A percentile compares a stretch with the other conserved stretches of the same genome.
These are phyloP conservation scores for Incumbomyces lentus DNA, from an alignment of 2,329 filamentous ascomycete genomes.

Conservation along the genomic window DNA sequence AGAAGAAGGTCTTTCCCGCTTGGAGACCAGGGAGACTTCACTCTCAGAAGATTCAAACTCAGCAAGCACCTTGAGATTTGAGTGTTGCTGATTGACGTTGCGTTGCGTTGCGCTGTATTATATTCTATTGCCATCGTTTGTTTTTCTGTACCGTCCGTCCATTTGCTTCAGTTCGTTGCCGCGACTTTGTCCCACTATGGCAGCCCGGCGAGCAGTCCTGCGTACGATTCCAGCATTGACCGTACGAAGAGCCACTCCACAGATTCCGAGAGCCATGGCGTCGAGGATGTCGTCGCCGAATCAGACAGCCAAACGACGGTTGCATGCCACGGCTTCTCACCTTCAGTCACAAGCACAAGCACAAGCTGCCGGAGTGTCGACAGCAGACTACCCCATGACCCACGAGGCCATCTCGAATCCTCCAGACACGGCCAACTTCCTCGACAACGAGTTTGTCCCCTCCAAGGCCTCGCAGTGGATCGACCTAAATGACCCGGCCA, in stretches of 20 bases:
- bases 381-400: slow-evolving; percentile 45
- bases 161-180: too few relatives aligned
- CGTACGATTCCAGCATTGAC: slow-evolving; percentile 19
- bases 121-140: too few relatives aligned
- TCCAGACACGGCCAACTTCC: slow-evolving; percentile 51
- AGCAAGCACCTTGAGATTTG: too few relatives aligned
- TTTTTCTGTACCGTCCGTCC: too few relatives aligned
- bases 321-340: slow-evolving; percentile 48
- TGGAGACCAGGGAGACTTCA: too few relatives aligned
- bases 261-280: slow-evolving; percentile 6
- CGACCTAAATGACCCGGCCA: slow-evolving; percentile 54
- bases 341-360: slow-evolving; percentile 34
- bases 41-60: too few relatives aligned
- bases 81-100: too few relatives aligned
- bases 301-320: slow-evolving; percentile 19
- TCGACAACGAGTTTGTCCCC: slow-evolving; percentile 52
- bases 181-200: slow-evolving; percentile 10
- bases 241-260: slow-evolving; percentile 14
- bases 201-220: slow-evolving; percentile 14
- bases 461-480: slow-evolving; percentile 53
- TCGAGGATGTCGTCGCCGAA: slow-evolving; percentile 19
- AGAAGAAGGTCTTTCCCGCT: too few relatives aligned
- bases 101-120: too few relatives aligned
- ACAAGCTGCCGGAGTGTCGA: slow-evolving; percentile 35
- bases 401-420: slow-evolving; percentile 47